Conservation (phyloP, 495 filamentous ascomycete species). For the Neurospora tetraspora region DNA sequence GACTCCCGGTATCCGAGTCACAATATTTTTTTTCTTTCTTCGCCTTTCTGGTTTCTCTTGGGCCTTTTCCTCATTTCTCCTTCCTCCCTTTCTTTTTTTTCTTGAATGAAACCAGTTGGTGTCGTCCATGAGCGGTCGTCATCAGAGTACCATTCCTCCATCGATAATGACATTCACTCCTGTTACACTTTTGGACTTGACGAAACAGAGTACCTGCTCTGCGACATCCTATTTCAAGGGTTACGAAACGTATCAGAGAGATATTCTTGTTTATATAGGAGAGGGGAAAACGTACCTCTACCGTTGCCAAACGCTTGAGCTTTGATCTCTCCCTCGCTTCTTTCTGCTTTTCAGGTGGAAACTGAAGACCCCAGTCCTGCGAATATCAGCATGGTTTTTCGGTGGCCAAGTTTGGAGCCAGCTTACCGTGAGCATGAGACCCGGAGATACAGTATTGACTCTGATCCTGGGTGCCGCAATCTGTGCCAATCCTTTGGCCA, state of each 20-base stretch:
- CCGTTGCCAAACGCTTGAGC: slow-evolving; percentile 40
- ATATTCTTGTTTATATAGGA: not conserved
- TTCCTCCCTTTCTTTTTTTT: not conserved
- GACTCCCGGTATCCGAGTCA: not conserved
- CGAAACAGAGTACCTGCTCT: slow-evolving; percentile 35
- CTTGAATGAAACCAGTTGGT: too few species aligned
- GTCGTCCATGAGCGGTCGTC: not conserved
- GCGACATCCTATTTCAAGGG: slow-evolving; percentile 29
- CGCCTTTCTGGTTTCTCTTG: not conserved
- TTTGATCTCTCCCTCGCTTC: slow-evolving; percentile 32
- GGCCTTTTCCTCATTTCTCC: not conserved
- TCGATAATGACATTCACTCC: slow-evolving; percentile 36
- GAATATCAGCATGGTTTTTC: not conserved
- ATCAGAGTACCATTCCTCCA: slow-evolving; percentile 23
- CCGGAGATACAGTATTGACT: slow-evolving; percentile 45
- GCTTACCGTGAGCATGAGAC: slow-evolving; percentile 39
- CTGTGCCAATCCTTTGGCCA: slow-evolving; percentile 39
- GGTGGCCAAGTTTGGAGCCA: not conserved
- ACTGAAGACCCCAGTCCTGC: slow-evolving; percentile 45
- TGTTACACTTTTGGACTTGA: slow-evolving; percentile 30
- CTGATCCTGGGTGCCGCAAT: slow-evolving; percentile 42
- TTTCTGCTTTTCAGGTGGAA: slow-evolving; percentile 35
- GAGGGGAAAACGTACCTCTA: slow-evolving; percentile 29
- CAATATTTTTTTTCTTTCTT: not conserved
- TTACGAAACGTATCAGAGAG: not conserved